Conservation (phyloP, 2,329 filamentous ascomycete species). For the Xylariaceae sp. region DNA sequence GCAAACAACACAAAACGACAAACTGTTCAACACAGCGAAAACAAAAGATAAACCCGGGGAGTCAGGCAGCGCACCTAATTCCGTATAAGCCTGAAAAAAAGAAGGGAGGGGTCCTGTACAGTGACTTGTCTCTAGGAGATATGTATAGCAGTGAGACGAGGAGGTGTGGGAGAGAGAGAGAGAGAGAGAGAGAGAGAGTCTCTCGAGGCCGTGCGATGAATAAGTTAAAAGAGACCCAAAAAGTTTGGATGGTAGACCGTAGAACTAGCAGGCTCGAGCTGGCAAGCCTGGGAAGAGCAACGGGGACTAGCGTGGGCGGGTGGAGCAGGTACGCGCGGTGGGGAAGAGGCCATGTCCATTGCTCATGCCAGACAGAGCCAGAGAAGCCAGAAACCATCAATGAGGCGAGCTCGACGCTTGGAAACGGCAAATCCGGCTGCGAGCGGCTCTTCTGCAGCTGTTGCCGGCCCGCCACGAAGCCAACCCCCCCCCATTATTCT, state of each 20-base stretch:
- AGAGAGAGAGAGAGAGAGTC: no score
- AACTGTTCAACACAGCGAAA: conserved; percentile 8
- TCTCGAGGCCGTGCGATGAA: conserved; percentile 9
- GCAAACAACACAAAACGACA: conserved; percentile 11
- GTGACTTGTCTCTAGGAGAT: conserved; percentile 18
- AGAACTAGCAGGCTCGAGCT: conserved; percentile 15
- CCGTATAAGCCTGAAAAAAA: conserved; percentile 7
- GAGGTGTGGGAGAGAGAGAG: conserved; percentile 9
- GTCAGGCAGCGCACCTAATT: conserved; percentile 6
- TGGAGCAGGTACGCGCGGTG: conserved; percentile 1
- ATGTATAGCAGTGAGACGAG: conserved; percentile 7
- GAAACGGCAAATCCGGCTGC: neutral
- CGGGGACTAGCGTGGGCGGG: conserved; percentile 17
- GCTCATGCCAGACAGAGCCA: neutral
- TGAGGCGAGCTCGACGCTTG: neutral
- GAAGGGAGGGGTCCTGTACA: neutral
- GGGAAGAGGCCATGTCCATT: neutral
- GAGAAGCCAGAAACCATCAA: neutral
- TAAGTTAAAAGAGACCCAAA: conserved; percentile 14
- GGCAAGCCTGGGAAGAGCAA: conserved; percentile 12
- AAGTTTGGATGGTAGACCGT: conserved; percentile 15
- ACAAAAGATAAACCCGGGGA: conserved; percentile 7
- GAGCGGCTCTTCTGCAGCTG: conserved; percentile 11
- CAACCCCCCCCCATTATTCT: neutral
- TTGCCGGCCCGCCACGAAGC: conserved; percentile 3